Conservation (phyloP, 148 eudicot genomes). For the Fagopyrum homotropicum region DNA sequence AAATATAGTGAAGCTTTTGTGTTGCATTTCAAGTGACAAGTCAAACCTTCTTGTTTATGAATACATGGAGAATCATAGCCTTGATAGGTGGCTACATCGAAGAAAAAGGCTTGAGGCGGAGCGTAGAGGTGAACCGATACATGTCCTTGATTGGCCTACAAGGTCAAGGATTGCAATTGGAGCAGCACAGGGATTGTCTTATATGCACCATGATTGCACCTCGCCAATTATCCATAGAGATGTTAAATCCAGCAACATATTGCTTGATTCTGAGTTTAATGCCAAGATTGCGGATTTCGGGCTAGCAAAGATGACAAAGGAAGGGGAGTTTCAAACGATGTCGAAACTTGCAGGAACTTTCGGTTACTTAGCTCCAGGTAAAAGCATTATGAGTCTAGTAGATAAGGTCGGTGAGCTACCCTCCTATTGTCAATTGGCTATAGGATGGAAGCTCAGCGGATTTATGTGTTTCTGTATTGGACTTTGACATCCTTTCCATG, state of each 20-base stretch:
- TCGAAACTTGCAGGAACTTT: slow-evolving; percentile 63
- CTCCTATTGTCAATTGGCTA: no score
- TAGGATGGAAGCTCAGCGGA: no score
- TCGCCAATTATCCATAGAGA: slow-evolving; percentile 65
- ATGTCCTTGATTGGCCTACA: slow-evolving; percentile 48
- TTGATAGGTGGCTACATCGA: slow-evolving; percentile 58
- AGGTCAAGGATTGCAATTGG: slow-evolving; percentile 54
- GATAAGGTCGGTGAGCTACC: no score
- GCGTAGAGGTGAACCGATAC: neutral
- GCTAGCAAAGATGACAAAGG: slow-evolving; percentile 45
- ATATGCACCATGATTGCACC: slow-evolving; percentile 71
- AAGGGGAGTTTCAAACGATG: slow-evolving; percentile 39
- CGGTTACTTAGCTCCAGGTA: slow-evolving; percentile 69
- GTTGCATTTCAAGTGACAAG: slow-evolving; percentile 56
- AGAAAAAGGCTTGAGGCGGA: slow-evolving; percentile 16
- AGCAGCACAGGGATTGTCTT: slow-evolving; percentile 59
- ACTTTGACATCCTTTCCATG: neutral
- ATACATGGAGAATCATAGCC: slow-evolving; percentile 65
- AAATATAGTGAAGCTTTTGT: slow-evolving; percentile 74
- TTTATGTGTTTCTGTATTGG: no score
- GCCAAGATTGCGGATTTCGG: slow-evolving; percentile 76
- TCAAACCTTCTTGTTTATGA: slow-evolving; percentile 65
- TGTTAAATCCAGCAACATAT: slow-evolving; percentile 60
- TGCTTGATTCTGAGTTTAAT: slow-evolving; percentile 53
- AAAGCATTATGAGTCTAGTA: neutral